Evolutionary conservation across 2,329 filamentous ascomycete genomes (phyloP).

Genomic region (Clonostachys byssicola): DNA sequence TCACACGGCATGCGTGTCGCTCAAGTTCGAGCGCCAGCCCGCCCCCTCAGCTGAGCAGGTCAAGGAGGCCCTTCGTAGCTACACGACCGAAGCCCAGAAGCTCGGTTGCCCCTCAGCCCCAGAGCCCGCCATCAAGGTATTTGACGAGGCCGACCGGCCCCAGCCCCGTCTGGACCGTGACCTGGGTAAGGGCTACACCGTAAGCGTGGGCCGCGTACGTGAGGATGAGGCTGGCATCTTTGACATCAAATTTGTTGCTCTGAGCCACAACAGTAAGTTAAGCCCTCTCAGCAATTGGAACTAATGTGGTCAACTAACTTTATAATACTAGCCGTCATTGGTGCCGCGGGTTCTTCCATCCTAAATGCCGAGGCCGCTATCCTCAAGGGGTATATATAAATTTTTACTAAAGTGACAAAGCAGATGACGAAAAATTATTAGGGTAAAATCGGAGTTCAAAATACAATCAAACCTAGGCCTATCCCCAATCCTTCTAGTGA

Average conservation of each 20-base stretch:
- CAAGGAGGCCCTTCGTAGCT: constrained; percentile 73
- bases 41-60: constrained; percentile 73
- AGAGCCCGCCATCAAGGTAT: constrained; percentile 74
- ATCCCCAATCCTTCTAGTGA: no score
- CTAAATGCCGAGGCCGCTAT: constrained; percentile 91
- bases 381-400: constrained; percentile 76
- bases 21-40: constrained; percentile 74
- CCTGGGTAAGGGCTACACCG: constrained; percentile 79
- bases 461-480: no score
- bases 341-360: constrained; percentile 93
- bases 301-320: constrained; percentile 27
- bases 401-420: no score
- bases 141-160: constrained; percentile 85
- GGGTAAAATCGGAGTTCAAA: no score
- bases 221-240: constrained; percentile 87
- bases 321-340: constrained; percentile 67
- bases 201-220: constrained; percentile 82
- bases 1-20: constrained; percentile 89
- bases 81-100: constrained; percentile 75
- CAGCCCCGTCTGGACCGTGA: constrained; percentile 90
- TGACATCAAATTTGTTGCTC: constrained; percentile 89
- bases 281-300: neutral
- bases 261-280: constrained; percentile 72
- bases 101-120: constrained; percentile 88
- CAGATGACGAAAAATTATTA: no score